Conservation (phyloP, 2,329 filamentous ascomycete species). For the Esteya vermicola region DNA sequence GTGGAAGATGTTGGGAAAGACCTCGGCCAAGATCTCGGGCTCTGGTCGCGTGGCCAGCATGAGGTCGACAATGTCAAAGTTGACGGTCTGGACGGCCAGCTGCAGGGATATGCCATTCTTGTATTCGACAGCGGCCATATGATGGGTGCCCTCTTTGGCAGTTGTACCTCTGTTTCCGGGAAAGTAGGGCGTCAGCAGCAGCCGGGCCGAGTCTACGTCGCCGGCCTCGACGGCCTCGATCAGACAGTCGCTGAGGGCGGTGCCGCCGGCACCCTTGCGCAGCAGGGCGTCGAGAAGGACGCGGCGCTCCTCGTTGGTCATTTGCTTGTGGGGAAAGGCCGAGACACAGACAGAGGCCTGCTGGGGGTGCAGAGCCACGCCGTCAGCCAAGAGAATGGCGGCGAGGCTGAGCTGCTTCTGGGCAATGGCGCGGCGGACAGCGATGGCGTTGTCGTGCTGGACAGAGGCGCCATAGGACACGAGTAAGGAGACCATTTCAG, state of each 20-base stretch:
- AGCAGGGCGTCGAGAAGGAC: constrained; percentile 30
- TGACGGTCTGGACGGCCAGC: constrained; percentile 30
- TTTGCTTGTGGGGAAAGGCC: constrained; percentile 32
- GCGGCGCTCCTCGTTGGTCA: constrained; percentile 31
- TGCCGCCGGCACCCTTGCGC: constrained; percentile 34
- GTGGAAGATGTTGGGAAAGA: constrained; percentile 33
- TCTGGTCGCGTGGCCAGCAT: constrained; percentile 33
- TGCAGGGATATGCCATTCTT: constrained; percentile 36
- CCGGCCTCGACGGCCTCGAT: constrained; percentile 33
- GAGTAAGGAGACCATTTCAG: constrained; percentile 40
- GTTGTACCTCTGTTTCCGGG: too few species aligned
- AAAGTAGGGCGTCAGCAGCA: constrained; percentile 36
- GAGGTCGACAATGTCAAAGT: constrained; percentile 27
- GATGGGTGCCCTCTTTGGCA: constrained; percentile 18
- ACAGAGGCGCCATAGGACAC: constrained; percentile 38
- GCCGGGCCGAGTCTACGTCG: constrained; percentile 29
- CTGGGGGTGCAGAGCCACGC: constrained; percentile 25
- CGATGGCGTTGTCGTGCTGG: constrained; percentile 35
- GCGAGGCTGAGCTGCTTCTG: constrained; percentile 31
- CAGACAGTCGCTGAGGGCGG: constrained; percentile 31
- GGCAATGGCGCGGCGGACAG: constrained; percentile 33
- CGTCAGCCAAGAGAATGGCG: constrained; percentile 29
- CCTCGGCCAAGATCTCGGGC: constrained; percentile 28
- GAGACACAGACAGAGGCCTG: constrained; percentile 36
- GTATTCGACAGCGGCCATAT: constrained; percentile 36